These are phyloP conservation scores for Eremothecium cymbalariae DNA, from an alignment of 1,139 yeast species.

Conservation along the genomic window DNA sequence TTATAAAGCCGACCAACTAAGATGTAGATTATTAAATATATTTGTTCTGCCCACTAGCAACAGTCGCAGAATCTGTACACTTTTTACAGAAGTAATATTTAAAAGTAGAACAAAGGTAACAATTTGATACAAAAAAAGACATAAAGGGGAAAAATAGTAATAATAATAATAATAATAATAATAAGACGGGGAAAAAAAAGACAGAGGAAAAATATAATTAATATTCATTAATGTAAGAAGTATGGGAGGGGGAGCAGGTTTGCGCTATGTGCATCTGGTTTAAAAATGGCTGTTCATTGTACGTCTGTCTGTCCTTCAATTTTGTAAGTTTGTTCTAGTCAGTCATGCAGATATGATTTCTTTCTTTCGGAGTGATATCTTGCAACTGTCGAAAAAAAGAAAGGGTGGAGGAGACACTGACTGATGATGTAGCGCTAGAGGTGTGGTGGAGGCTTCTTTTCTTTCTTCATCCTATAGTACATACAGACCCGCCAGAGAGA, in stretches of 20 bases:
- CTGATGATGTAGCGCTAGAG: no score
- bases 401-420: no score
- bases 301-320: neutral
- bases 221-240: neutral
- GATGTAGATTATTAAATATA: no score
- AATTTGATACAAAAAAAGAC: neutral
- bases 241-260: neutral
- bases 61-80: no score
- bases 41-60: no score
- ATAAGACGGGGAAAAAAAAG: neutral
- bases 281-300: no score
- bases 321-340: no score
- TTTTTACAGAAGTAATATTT: neutral
- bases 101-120: neutral
- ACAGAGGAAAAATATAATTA: neutral
- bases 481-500: neutral
- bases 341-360: no score
- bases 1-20: neutral
- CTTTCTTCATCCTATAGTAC: slow-evolving; percentile 1
- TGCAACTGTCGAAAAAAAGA: no score
- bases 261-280: neutral
- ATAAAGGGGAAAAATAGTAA: neutral
- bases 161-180: slow-evolving; percentile 1
- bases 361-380: no score
- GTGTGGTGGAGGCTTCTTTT: no score